A percentile compares a stretch with the other conserved stretches of the same genome.
Evolutionary conservation across 169 alveolate species (phyloP).

Genomic region (Eimeria zaria): DNA sequence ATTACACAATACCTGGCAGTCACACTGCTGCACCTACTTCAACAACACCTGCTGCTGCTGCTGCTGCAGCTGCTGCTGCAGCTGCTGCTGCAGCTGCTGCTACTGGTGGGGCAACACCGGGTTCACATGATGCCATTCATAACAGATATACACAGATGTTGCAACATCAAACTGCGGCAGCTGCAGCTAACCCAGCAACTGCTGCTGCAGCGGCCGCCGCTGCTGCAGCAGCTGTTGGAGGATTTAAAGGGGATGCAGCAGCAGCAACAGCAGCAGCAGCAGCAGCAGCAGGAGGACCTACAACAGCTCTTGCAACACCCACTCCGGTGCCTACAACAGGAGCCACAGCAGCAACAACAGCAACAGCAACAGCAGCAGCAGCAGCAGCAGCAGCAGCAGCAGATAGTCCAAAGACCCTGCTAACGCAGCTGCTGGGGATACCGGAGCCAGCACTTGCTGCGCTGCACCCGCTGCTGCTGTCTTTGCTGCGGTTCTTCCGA

Average conservation of each 20-base stretch:
- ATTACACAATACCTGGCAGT: too few species aligned
- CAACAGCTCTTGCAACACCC: not conserved
- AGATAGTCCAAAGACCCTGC: conserved; percentile 3
- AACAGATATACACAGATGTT: not conserved
- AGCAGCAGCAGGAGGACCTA: not conserved
- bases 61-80: not conserved
- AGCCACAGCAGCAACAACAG: not conserved
- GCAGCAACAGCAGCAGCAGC: conserved; percentile 38
- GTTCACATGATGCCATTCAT: not conserved
- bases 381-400: conserved; percentile 41
- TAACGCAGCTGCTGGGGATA: conserved; percentile 44
- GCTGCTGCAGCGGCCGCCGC: not conserved
- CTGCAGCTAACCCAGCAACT: conserved; percentile 8
- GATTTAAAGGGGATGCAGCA: conserved; percentile 4
- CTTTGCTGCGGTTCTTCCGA: conserved; percentile 77
- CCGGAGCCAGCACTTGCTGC: conserved; percentile 74
- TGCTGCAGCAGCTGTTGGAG: not conserved
- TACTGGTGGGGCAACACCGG: not conserved
- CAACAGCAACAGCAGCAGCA: not conserved
- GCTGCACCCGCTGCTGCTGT: conserved; percentile 67
- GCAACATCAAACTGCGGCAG: conserved; percentile 13
- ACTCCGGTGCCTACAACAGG: too few species aligned
- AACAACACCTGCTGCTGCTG: conserved; percentile 6
- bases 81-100: conserved; percentile 9
- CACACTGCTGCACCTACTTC: not conserved